Base-by-base conservation (phyloP, 2,329 filamentous ascomycete genomes). In the Trichoderma sp. region DNA sequence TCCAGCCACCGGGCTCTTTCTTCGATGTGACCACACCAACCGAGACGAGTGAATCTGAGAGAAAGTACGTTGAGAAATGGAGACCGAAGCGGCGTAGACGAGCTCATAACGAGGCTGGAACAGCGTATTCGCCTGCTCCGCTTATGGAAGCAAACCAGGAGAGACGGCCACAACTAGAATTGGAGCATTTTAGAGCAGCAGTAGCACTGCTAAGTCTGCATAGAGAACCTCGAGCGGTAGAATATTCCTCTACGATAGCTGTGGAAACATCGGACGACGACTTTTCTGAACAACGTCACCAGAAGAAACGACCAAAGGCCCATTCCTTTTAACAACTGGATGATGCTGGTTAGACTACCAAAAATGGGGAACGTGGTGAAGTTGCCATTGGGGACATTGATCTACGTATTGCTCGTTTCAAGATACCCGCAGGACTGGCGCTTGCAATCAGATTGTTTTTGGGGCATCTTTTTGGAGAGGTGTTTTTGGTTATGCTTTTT, bases 151-250 rank as follows among this genome's bases (percentile, higher is more conserved):
- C 28, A 14, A 21, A 47, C 3, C 3, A n/a, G 7, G 43, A 18
- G 61, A 62, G 21, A 6, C 43, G 11, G 15, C 57, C 43, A 3
- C 58, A 47, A 21, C 56, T 58, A 18, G 71, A 73, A 15, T 21
- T 71, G 32, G 71, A 73, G 11, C 57, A 67, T 1, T 67, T 71
- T 26, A 71, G 58, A n/a, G 74, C 73, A 11, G 74, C 74, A 0
- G 72, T 34, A 12, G 71, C 64, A 6, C 68, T 75, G 24, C 39
- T 75, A 53, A 73, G 73, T 12, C 30, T 75, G 12, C 71, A 72
- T 4, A 62, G 47, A 28, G 74, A 74, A 6, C 9, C 30, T 18
- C 61, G 68, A 51, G 21, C 34, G 15, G 43, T 43, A 14, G 64
- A 15, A 7, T 3, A 4, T 15, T 30, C 58, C 34, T 39, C 58